These are phyloP conservation scores for Myxozyma geophila DNA, from an alignment of 805 yeast genomes.

Conservation along the genomic window DNA sequence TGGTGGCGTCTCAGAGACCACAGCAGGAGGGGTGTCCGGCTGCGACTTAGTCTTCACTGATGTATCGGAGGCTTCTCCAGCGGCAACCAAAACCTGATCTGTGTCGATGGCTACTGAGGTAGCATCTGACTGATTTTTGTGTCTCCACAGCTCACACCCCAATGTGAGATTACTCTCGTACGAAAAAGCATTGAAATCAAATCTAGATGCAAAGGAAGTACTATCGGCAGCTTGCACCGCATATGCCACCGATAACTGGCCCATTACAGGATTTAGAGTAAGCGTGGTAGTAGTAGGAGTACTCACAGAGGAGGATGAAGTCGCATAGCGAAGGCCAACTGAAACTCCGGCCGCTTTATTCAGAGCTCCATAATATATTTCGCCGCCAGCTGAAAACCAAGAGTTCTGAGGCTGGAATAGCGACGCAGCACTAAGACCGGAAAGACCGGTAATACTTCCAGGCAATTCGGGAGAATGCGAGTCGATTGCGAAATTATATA, in stretches of 20 bases:
- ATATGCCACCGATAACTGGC: slow-evolving; percentile 85
- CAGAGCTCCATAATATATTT: slow-evolving; percentile 82
- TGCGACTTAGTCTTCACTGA: too few species aligned
- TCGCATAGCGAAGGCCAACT: slow-evolving; percentile 80
- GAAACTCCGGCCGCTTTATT: slow-evolving; percentile 90
- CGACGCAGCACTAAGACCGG: not conserved
- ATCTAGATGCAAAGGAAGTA: slow-evolving; percentile 79
- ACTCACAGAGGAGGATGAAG: slow-evolving; percentile 83
- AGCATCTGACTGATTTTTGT: not conserved
- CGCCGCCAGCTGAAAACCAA: slow-evolving; percentile 76
- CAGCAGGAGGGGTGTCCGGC: too few species aligned
- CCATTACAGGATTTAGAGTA: slow-evolving; percentile 85
- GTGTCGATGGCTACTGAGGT: not conserved
- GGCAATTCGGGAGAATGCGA: slow-evolving; percentile 15
- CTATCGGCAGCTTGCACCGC: slow-evolving; percentile 77
- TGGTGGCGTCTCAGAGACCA: not conserved
- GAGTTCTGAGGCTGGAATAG: slow-evolving; percentile 46
- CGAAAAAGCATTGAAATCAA: slow-evolving; percentile 88
- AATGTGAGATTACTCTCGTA: slow-evolving; percentile 83
- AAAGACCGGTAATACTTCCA: not conserved
- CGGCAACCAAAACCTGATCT: not conserved
- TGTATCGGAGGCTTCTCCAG: not conserved
- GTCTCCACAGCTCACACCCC: slow-evolving; percentile 79
- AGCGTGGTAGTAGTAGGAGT: slow-evolving; percentile 88
- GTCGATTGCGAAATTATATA: slow-evolving; percentile 64